These are phyloP conservation scores for Neofusicoccum cordaticola DNA, from an alignment of 2,329 filamentous ascomycete species.

Conservation along the genomic window DNA sequence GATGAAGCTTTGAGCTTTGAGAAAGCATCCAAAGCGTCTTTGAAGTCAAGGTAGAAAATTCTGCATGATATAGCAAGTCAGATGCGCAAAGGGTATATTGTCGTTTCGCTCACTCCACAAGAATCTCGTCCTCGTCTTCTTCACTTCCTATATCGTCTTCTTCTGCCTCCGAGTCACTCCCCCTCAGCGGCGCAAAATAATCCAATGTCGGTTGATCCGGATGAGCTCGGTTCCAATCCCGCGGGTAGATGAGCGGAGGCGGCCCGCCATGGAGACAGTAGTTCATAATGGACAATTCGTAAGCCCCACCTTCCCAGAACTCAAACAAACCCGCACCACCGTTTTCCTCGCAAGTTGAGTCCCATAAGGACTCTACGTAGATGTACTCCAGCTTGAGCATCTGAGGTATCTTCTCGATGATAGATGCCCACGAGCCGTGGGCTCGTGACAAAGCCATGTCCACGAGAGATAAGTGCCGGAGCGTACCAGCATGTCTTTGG, in stretches of 20 bases:
- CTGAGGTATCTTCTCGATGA: constrained; percentile 22
- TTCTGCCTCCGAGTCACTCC: neutral
- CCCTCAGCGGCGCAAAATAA: neutral
- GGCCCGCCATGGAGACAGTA: constrained; percentile 12
- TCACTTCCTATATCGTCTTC: neutral
- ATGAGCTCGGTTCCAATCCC: constrained; percentile 11
- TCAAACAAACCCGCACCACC: constrained; percentile 8
- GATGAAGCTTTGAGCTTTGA: too few species aligned
- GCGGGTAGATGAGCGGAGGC: constrained; percentile 7
- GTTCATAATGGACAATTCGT: constrained; percentile 4
- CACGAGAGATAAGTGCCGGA: constrained; percentile 18
- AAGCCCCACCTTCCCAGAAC: constrained; percentile 9
- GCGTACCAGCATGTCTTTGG: constrained; percentile 19
- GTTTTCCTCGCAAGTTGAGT: constrained; percentile 9
- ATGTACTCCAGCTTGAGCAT: constrained; percentile 21
- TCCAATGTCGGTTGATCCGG: constrained; percentile 5
- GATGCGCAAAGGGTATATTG: neutral
- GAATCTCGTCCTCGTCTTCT: neutral
- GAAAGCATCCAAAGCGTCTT: too few species aligned
- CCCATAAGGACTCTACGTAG: constrained; percentile 24
- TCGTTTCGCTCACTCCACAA: neutral
- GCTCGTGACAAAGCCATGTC: constrained; percentile 5
- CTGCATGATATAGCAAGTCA: neutral
- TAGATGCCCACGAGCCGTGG: constrained; percentile 10
- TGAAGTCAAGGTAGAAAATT: too few species aligned